These are phyloP conservation scores for Dendrobium nobile DNA, from an alignment of 106 monocot species.

Conservation along the genomic window DNA sequence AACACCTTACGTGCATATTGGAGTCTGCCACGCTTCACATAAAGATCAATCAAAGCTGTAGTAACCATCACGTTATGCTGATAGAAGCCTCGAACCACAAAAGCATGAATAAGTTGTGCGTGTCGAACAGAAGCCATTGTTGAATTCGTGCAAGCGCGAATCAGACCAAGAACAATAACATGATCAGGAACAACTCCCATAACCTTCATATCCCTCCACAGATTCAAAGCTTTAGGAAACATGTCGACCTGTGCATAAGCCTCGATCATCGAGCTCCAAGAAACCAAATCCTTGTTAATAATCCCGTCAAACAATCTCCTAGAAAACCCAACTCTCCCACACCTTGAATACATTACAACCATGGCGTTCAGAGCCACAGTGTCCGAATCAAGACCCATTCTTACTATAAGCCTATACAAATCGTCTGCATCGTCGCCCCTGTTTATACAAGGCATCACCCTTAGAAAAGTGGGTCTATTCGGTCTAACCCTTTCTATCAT, in stretches of 20 bases:
- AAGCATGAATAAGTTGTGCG: constrained; percentile 19
- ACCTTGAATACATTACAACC: constrained; percentile 36
- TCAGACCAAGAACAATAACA: constrained; percentile 16
- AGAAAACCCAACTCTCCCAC: constrained; percentile 29
- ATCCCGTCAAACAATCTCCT: constrained; percentile 38
- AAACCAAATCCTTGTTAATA: constrained; percentile 24
- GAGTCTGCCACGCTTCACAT: constrained; percentile 20
- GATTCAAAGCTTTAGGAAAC: constrained; percentile 22
- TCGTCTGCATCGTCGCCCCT: constrained; percentile 28
- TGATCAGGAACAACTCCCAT: constrained; percentile 8
- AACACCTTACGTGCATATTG: constrained; percentile 18
- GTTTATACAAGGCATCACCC: constrained; percentile 29
- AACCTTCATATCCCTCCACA: constrained; percentile 34
- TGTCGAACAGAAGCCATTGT: constrained; percentile 15
- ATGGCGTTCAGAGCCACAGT: constrained; percentile 28
- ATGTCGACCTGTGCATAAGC: constrained; percentile 28
- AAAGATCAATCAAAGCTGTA: constrained; percentile 26
- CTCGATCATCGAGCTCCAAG: constrained; percentile 63
- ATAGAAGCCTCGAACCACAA: constrained; percentile 11
- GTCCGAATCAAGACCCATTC: constrained; percentile 26
- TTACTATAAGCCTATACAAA: constrained; percentile 19
- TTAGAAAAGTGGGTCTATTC: constrained; percentile 42
- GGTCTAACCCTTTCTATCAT: constrained; percentile 27
- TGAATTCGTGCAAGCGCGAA: constrained; percentile 18
- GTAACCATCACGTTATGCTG: constrained; percentile 17